Evolutionary conservation across 768 basidiomycete species (phyloP).

Genomic region (Russula compacta): DNA sequence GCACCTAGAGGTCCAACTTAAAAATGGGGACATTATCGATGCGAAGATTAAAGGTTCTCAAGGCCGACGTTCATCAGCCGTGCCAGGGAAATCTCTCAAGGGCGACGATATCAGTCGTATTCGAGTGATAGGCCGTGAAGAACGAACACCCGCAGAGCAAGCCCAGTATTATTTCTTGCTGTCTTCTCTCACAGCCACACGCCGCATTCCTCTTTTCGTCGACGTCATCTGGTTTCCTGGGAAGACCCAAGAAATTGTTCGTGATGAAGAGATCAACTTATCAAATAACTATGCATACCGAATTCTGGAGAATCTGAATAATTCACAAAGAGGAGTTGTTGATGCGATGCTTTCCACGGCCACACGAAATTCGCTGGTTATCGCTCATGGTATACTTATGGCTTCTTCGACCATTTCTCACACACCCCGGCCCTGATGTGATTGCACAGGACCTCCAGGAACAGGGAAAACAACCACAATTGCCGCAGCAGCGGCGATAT

Average conservation of each 20-base stretch:
- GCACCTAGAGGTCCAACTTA: not conserved
- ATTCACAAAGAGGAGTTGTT: constrained; percentile 4
- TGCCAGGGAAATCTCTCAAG: not conserved
- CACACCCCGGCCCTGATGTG: not conserved
- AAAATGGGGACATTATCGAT: not conserved
- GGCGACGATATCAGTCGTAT: not conserved
- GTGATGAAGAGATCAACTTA: not conserved
- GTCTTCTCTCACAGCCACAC: not conserved
- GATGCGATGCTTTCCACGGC: constrained; percentile 2
- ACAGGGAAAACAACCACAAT: constrained; percentile 19
- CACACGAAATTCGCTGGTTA: constrained; percentile 3
- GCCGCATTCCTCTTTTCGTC: not conserved
- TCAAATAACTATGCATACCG: not conserved
- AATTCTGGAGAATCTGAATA: not conserved
- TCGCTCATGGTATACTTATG: constrained; percentile 8
- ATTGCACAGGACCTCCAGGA: constrained; percentile 10
- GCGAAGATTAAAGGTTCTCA: not conserved
- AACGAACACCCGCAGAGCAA: constrained; percentile 1
- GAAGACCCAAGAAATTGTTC: not conserved
- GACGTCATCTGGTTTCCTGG: constrained; percentile 8
- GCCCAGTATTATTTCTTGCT: constrained; percentile 4
- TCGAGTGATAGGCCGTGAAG: constrained; percentile 10
- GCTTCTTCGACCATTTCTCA: not conserved
- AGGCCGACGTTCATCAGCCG: constrained; percentile 1
- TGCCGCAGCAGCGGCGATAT: constrained; percentile 4